phyloP scores from a whole-genome alignment of 352 stramenopile species.

The Globisporangium iwayamae region DNA sequence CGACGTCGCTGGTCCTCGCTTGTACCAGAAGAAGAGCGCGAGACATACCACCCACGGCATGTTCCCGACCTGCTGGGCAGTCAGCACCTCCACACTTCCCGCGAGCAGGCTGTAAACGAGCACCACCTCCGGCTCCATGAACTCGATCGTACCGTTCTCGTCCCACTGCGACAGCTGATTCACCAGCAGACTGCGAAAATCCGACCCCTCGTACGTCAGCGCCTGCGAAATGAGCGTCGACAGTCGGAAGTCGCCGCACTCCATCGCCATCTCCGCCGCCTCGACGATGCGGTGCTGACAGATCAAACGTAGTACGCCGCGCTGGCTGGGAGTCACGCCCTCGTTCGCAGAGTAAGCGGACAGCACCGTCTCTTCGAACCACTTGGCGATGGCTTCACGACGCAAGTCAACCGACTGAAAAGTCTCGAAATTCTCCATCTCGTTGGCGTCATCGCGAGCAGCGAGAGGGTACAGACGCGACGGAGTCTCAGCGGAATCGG shows the following conservation, averaged over 20 bases:
- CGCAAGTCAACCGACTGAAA: slow-evolving; percentile 69
- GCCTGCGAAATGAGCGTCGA: slow-evolving; percentile 65
- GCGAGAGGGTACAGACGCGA: slow-evolving; percentile 37
- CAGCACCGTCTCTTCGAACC: slow-evolving; percentile 60
- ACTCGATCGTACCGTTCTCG: slow-evolving; percentile 41
- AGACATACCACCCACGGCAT: slow-evolving; percentile 61
- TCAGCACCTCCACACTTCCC: slow-evolving; percentile 56
- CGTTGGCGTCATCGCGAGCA: slow-evolving; percentile 54
- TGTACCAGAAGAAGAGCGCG: slow-evolving; percentile 73
- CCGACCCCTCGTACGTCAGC: slow-evolving; percentile 41
- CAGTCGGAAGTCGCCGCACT: slow-evolving; percentile 58
- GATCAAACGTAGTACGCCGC: slow-evolving; percentile 38
- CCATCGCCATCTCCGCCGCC: slow-evolving; percentile 55
- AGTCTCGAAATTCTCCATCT: slow-evolving; percentile 59
- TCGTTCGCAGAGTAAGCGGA: slow-evolving; percentile 12
- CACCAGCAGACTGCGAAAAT: slow-evolving; percentile 47
- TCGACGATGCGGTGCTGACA: slow-evolving; percentile 57
- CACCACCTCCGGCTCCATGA: slow-evolving; percentile 56
- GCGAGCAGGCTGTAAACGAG: slow-evolving; percentile 66
- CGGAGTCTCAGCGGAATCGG: slow-evolving; percentile 20
- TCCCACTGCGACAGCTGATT: slow-evolving; percentile 61
- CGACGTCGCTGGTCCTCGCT: slow-evolving; percentile 40
- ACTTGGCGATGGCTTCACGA: slow-evolving; percentile 68
- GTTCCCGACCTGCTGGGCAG: slow-evolving; percentile 35
- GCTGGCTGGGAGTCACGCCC: slow-evolving; percentile 17